Percentiles rank a stretch among this genome's conserved stretches.
Evolutionary conservation across 495 filamentous ascomycete genomes (phyloP).

Genomic region (Penicillium macrosclerotiorum): DNA sequence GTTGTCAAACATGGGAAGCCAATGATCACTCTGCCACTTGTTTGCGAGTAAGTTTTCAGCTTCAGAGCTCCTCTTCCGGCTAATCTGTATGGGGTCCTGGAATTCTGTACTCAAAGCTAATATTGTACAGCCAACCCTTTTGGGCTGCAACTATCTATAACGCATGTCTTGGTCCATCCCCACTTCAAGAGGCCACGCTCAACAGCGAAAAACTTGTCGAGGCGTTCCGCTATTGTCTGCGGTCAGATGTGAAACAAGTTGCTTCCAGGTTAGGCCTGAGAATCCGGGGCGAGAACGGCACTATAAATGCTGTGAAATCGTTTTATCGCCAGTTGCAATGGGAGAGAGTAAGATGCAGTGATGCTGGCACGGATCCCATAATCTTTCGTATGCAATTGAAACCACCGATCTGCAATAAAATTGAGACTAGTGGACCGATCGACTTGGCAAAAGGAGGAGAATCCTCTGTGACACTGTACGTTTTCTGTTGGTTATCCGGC

Average conservation of each 20-base stretch:
- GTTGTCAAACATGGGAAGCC: background rate
- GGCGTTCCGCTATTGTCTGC: background rate
- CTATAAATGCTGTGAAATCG: background rate
- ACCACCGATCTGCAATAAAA: too few species aligned
- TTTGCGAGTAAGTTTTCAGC: background rate
- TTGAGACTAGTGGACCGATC: too few species aligned
- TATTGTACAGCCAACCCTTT: background rate
- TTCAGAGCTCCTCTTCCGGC: too few species aligned
- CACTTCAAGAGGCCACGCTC: background rate
- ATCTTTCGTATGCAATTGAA: background rate
- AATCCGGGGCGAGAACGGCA: background rate
- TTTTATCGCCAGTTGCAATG: slow-evolving; percentile 1
- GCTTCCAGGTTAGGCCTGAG: background rate
- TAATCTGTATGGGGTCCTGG: too few species aligned
- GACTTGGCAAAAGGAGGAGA: too few species aligned
- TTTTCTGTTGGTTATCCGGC: too few species aligned
- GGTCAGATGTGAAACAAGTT: background rate
- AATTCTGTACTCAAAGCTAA: too few species aligned
- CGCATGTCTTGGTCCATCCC: background rate
- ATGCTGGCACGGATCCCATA: background rate
- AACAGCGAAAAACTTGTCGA: background rate
- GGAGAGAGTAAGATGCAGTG: background rate
- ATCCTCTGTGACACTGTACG: too few species aligned
- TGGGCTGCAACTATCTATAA: background rate
- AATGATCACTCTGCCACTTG: background rate